phyloP scores from a whole-genome alignment of 2,329 filamentous ascomycete genomes.

The Aureobasidium sp. region DNA sequence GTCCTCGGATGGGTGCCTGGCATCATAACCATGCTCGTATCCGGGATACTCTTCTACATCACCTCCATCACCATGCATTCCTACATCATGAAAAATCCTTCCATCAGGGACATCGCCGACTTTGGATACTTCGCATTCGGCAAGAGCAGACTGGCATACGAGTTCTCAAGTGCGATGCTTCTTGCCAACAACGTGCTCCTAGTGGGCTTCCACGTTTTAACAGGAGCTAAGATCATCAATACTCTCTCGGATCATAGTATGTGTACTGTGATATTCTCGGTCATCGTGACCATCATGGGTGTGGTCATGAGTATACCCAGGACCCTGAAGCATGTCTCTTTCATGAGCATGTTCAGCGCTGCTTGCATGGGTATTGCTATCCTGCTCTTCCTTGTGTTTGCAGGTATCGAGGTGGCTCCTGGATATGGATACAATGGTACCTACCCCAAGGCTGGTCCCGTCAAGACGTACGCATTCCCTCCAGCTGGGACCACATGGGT shows the following conservation, averaged over 20 bases:
- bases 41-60: constrained; percentile 54
- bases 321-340: constrained; percentile 53
- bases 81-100: constrained; percentile 58
- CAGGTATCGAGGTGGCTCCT: constrained; percentile 50
- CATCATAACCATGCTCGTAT: constrained; percentile 52
- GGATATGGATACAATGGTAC: constrained; percentile 51
- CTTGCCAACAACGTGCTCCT: constrained; percentile 59
- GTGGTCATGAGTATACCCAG: constrained; percentile 52
- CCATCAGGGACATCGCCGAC: constrained; percentile 57
- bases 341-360: constrained; percentile 58
- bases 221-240: constrained; percentile 55
- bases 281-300: constrained; percentile 53
- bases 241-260: constrained; percentile 54
- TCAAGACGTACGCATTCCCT: constrained; percentile 55
- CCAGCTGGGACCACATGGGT: constrained; percentile 52
- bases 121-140: constrained; percentile 56
- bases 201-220: constrained; percentile 57
- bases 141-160: constrained; percentile 47
- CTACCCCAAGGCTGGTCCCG: constrained; percentile 49
- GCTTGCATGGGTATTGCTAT: constrained; percentile 55
- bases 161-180: constrained; percentile 52
- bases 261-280: constrained; percentile 55
- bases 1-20: constrained; percentile 55
- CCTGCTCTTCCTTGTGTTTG: constrained; percentile 56
- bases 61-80: constrained; percentile 59